A percentile compares a stretch with the other conserved stretches of the same genome.
These are phyloP conservation scores for Linum trigynum DNA, from an alignment of 345 rosid genomes.

Conservation along the genomic window DNA sequence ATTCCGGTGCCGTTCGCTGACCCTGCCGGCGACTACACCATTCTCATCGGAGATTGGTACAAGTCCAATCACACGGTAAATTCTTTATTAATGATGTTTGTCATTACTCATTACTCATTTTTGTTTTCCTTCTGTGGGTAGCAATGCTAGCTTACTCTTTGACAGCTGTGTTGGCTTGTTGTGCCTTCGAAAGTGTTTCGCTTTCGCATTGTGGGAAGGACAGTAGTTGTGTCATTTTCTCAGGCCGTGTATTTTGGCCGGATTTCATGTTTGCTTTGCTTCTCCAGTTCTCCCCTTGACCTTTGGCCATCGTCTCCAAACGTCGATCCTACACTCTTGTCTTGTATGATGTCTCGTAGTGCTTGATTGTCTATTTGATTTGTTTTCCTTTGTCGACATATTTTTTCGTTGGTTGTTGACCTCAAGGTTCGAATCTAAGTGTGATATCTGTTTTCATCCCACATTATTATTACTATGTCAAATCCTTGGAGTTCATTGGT, in stretches of 20 bases:
- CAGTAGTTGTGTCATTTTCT: background rate
- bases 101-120: background rate
- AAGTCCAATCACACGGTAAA: slow-evolving; percentile 52
- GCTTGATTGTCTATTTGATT: too few relatives aligned
- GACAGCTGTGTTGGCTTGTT: background rate
- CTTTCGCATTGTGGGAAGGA: background rate
- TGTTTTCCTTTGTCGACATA: too few relatives aligned
- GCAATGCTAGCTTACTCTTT: background rate
- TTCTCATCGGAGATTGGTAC: slow-evolving; percentile 88
- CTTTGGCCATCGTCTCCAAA: background rate
- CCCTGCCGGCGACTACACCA: slow-evolving; percentile 68
- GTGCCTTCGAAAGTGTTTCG: background rate
- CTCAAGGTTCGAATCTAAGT: too few relatives aligned
- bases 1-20: slow-evolving; percentile 85
- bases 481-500: too few relatives aligned
- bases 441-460: too few relatives aligned
- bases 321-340: background rate
- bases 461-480: too few relatives aligned
- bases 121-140: background rate
- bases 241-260: background rate
- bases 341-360: background rate
- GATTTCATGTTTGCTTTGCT: background rate
- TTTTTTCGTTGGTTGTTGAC: too few relatives aligned
- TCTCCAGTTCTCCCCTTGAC: background rate
- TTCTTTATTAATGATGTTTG: background rate